Evolutionary conservation across 2,329 filamentous ascomycete genomes (phyloP), one percentile per base, ranked within the genome.

Genomic region (Plenodomus lindquistii): DNA sequence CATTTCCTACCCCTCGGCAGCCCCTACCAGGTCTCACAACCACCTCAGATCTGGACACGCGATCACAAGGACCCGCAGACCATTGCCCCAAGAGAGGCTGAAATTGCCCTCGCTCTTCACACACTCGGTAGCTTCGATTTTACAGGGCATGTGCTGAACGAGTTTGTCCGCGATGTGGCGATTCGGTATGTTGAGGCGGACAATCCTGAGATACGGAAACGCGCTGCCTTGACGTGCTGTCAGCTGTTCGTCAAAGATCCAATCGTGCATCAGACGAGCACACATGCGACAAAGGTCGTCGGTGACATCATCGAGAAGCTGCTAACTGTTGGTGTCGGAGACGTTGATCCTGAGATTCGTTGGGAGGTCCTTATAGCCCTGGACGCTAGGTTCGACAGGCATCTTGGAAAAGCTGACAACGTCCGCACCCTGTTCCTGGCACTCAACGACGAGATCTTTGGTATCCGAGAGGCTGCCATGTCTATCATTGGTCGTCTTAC

Each of bases 41-140:
- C 91, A 0, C 85, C 94, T 20, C 89, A 91, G 17, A 86, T 93
- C 49, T 91, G 93, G 65, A 84, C 88, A 13, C 92, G 92, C 61
- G 94, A 97, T 62, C 88, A 86, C 50, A 90, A 94, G 65, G 90
- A 96, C 57, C 86, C 88, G 0, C 81, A 87, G 39, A 87, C 87
- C n/a, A 86, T 90, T 54, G 91, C 95, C 59, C 85, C 81, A 44
- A 79, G 87, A 50, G 92, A 95, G 69, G 80, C 86, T 8, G 93
- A 99, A 69, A 89, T 99, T 54, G 95, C 95, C 56, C 79, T 99
- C 43, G 94, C 94, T 3, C 81, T 99, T 15, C 92, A 96, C 64
- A 99, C 95, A 0, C 79, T 99, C 0, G 95, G 94, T n/a, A 97
- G 91, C 68, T 99, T 99, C 65, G 94, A 99, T 71, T 99, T 99